These are phyloP conservation scores for Phragmites australis DNA, from an alignment of 176 grass and related monocot genomes.

Conservation along the genomic window DNA sequence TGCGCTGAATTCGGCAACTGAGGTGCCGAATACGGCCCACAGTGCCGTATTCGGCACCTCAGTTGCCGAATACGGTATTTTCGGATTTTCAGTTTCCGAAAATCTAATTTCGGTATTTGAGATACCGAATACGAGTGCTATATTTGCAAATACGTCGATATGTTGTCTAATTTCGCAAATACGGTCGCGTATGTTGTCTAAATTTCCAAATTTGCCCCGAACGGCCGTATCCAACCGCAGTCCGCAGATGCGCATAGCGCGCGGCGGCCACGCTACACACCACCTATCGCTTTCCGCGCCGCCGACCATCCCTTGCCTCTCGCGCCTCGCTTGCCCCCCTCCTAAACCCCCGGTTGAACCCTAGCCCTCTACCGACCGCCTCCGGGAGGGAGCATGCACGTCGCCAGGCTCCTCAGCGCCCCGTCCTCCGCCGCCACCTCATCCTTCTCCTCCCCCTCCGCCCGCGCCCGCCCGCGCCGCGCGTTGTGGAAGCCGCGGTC, in stretches of 20 bases:
- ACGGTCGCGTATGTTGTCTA: too few species aligned
- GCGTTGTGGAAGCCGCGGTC: constrained; percentile 17
- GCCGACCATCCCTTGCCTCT: constrained; percentile 10
- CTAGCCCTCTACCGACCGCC: constrained; percentile 34
- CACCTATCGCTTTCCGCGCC: constrained; percentile 12
- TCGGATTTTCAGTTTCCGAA: too few species aligned
- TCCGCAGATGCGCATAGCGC: constrained; percentile 21
- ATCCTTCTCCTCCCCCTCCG: neutral
- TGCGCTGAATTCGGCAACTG: too few species aligned
- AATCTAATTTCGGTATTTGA: too few species aligned
- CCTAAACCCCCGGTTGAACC: constrained; percentile 51
- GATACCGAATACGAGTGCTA: too few species aligned
- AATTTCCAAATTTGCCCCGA: too few species aligned
- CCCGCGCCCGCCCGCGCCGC: constrained; percentile 11
- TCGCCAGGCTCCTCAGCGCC: constrained; percentile 45
- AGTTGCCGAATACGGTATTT: too few species aligned
- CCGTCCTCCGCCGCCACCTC: constrained; percentile 26
- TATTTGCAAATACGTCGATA: too few species aligned
- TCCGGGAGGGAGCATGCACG: constrained; percentile 44
- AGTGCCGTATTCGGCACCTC: too few species aligned
- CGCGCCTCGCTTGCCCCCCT: neutral
- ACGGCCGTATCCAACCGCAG: too few species aligned
- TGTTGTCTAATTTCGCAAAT: too few species aligned
- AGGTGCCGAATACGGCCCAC: too few species aligned
- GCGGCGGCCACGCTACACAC: neutral